Conservation (phyloP, 768 basidiomycete genomes). For the Cantharellus anzutake region DNA sequence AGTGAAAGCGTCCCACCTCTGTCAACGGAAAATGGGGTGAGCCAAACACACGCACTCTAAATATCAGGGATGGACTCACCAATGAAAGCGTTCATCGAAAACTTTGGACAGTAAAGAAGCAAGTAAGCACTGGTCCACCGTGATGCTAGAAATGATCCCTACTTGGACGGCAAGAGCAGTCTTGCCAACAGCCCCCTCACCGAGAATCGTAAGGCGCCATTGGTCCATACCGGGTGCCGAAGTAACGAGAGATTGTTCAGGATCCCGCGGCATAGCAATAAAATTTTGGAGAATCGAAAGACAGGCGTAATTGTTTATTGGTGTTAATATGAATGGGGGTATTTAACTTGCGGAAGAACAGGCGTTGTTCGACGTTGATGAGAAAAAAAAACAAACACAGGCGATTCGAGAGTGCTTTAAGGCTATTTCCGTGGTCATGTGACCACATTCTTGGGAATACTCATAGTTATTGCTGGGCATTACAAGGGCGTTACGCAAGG, state of each 20-base stretch:
- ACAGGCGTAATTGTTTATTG: too few species aligned
- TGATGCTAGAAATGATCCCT: slow-evolving; percentile 9
- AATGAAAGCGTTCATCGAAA: slow-evolving; percentile 27
- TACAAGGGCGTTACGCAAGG: too few species aligned
- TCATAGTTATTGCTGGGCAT: too few species aligned
- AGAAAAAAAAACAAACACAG: too few species aligned
- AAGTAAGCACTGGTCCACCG: neutral
- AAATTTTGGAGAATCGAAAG: too few species aligned
- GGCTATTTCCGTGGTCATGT: too few species aligned
- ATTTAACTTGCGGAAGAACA: too few species aligned
- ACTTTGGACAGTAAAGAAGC: slow-evolving; percentile 28
- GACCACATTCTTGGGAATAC: too few species aligned
- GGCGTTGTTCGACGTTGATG: too few species aligned
- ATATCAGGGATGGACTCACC: slow-evolving; percentile 1
- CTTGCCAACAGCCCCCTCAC: slow-evolving; percentile 95
- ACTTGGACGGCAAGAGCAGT: slow-evolving; percentile 93
- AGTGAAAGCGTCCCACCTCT: slow-evolving; percentile 31
- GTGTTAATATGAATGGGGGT: too few species aligned
- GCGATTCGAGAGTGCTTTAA: too few species aligned
- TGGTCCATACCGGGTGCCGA: slow-evolving; percentile 42
- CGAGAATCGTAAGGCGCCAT: slow-evolving; percentile 90
- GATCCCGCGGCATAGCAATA: neutral
- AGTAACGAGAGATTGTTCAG: neutral
- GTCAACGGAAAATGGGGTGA: slow-evolving; percentile 9
- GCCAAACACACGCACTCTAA: neutral